Conservation (phyloP, 768 basidiomycete genomes). For the Hericium alpestre region DNA sequence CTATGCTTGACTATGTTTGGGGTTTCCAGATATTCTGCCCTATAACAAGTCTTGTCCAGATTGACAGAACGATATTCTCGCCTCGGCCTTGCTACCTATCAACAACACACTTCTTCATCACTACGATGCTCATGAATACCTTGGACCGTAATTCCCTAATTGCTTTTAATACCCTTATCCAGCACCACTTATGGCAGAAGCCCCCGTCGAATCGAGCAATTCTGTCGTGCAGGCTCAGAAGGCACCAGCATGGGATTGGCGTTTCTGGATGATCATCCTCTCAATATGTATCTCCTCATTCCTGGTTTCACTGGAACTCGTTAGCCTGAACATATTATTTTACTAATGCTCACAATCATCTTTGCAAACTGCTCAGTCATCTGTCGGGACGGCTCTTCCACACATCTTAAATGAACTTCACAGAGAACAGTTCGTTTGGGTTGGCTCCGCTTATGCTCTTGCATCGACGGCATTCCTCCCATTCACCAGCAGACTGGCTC, state of each 20-base stretch:
- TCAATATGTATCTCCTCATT: background rate
- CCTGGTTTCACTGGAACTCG: background rate
- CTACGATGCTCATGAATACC: no score
- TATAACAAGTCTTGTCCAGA: no score
- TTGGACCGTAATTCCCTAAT: no score
- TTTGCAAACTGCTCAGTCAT: background rate
- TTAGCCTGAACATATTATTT: background rate
- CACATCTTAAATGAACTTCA: constrained; percentile 19
- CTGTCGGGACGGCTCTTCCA: constrained; percentile 17
- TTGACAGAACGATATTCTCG: no score
- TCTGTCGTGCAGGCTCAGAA: no score
- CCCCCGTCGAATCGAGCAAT: no score
- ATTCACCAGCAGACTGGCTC: constrained; percentile 12
- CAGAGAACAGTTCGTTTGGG: constrained; percentile 10
- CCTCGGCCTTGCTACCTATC: no score
- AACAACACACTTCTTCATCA: no score
- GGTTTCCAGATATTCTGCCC: no score
- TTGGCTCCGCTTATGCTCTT: constrained; percentile 13
- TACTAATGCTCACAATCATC: background rate
- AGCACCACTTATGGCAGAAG: no score
- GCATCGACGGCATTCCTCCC: constrained; percentile 15
- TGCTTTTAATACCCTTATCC: no score
- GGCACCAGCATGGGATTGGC: background rate
- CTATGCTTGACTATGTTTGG: no score
- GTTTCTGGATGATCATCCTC: background rate